These are phyloP conservation scores for Lecanicillium sp. DNA, from an alignment of 2,329 filamentous ascomycete species.

Conservation along the genomic window DNA sequence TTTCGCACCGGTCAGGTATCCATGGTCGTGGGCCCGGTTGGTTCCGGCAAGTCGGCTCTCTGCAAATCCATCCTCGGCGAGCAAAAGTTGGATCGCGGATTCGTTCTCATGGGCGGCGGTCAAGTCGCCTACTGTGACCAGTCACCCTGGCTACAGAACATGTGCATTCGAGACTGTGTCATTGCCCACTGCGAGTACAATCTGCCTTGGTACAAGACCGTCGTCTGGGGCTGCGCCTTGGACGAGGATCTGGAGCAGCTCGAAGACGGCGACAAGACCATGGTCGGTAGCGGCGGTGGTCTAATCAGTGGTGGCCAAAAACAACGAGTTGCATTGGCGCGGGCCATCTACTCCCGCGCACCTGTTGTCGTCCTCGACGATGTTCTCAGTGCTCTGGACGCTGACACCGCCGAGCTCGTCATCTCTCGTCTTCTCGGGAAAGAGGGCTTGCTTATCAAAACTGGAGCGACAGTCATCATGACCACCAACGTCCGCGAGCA, in stretches of 20 bases:
- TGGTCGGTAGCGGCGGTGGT: slow-evolving; percentile 16
- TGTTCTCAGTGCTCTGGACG: slow-evolving; percentile 13
- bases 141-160: slow-evolving; percentile 11
- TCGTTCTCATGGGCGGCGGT: slow-evolving; percentile 14
- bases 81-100: slow-evolving; percentile 12
- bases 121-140: slow-evolving; percentile 16
- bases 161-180: slow-evolving; percentile 11
- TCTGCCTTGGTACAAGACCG: slow-evolving; percentile 10
- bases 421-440: slow-evolving; percentile 16
- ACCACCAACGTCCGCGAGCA: slow-evolving; percentile 13
- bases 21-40: slow-evolving; percentile 21
- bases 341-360: slow-evolving; percentile 84
- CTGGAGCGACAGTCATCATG: slow-evolving; percentile 16
- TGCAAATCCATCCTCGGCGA: slow-evolving; percentile 20
- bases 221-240: slow-evolving; percentile 9
- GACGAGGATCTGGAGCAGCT: slow-evolving; percentile 37
- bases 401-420: slow-evolving; percentile 14
- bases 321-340: slow-evolving; percentile 49
- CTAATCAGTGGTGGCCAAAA: slow-evolving; percentile 20
- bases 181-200: slow-evolving; percentile 11
- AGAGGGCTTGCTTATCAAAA: slow-evolving; percentile 17
- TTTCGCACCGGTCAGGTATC: slow-evolving; percentile 22
- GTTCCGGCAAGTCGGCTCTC: slow-evolving; percentile 19
- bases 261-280: slow-evolving; percentile 8
- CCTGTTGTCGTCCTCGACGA: slow-evolving; percentile 88